A percentile compares a stretch with the other conserved stretches of the same genome.
Conservation (phyloP, 305 asterid genomes). For the Ilex paraguariensis region DNA sequence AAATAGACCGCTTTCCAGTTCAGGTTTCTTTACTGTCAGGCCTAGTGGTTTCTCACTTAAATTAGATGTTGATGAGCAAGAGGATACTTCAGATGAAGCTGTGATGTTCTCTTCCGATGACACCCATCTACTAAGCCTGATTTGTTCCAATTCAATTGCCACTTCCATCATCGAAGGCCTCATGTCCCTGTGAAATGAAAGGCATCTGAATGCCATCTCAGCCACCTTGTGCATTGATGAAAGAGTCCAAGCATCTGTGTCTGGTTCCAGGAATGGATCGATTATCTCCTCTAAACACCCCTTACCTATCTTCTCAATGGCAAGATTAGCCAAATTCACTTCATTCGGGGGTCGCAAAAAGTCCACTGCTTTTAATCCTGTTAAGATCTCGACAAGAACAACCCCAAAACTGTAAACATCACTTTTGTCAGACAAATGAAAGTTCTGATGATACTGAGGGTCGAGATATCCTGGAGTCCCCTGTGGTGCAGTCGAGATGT, state of each 20-base stretch:
- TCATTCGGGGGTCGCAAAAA: slow-evolving; percentile 45
- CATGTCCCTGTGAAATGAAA: slow-evolving; percentile 64
- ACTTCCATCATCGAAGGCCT: slow-evolving; percentile 80
- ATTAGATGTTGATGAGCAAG: too few relatives aligned
- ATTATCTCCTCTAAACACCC: slow-evolving; percentile 51
- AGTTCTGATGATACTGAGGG: slow-evolving; percentile 65
- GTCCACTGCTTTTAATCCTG: slow-evolving; percentile 55
- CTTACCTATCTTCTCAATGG: slow-evolving; percentile 54
- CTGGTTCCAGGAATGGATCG: slow-evolving; percentile 36
- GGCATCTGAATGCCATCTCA: slow-evolving; percentile 67
- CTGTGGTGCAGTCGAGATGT: slow-evolving; percentile 66
- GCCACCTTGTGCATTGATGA: slow-evolving; percentile 49
- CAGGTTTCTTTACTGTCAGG: too few relatives aligned
- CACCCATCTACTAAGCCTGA: slow-evolving; percentile 47
- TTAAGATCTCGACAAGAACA: slow-evolving; percentile 59
- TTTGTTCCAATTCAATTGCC: slow-evolving; percentile 59
- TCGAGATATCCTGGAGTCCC: slow-evolving; percentile 76
- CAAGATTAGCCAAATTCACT: slow-evolving; percentile 50
- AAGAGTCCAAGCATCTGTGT: slow-evolving; percentile 31
- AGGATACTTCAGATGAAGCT: slow-evolving; percentile 18
- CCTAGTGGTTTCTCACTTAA: too few relatives aligned
- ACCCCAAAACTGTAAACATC: slow-evolving; percentile 72
- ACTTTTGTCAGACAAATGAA: slow-evolving; percentile 62
- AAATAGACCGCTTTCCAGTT: too few relatives aligned
- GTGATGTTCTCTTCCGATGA: slow-evolving; percentile 17